Evolutionary conservation across 805 yeast species (phyloP).

Genomic region (Yamadazyma philogaea): DNA sequence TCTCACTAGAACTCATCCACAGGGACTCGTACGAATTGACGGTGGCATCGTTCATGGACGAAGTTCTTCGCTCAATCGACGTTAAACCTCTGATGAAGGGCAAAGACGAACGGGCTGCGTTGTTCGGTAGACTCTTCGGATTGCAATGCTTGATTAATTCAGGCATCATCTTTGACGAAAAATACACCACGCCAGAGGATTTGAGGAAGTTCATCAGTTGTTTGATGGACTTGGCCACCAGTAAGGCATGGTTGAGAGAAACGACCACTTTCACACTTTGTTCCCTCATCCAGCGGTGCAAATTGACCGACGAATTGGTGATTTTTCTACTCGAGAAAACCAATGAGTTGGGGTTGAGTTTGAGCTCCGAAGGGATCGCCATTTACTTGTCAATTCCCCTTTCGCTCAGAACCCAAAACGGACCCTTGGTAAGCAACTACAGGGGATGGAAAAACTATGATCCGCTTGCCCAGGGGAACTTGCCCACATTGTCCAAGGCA

Average conservation of each 20-base stretch:
- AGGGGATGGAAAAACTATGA: conserved; percentile 64
- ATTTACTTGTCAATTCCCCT: conserved; percentile 55
- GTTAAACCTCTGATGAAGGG: conserved; percentile 55
- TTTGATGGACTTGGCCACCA: conserved; percentile 54
- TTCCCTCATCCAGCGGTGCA: conserved; percentile 35
- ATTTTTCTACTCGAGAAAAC: conserved; percentile 30
- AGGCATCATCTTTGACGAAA: conserved; percentile 21
- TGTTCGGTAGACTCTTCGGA: conserved; percentile 86
- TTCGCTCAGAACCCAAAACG: conserved; percentile 16
- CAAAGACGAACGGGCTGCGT: conserved; percentile 71
- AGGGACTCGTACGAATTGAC: conserved; percentile 30
- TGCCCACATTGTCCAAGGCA: conserved; percentile 57
- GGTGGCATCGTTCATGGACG: conserved; percentile 35
- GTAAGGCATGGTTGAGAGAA: conserved; percentile 85
- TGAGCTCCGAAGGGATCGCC: conserved; percentile 79
- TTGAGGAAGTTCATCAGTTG: conserved; percentile 39
- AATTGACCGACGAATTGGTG: conserved; percentile 17
- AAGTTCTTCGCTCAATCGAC: conserved; percentile 33
- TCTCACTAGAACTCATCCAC: conserved; percentile 36
- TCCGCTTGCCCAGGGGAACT: conserved; percentile 71
- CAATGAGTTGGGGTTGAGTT: conserved; percentile 52
- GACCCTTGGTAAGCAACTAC: conserved; percentile 12
- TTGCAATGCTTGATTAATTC: conserved; percentile 66
- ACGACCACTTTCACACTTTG: conserved; percentile 70
- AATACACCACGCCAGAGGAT: conserved; percentile 14